phyloP scores from a whole-genome alignment of 139 green algal genomes.

The Tetraselmis chui region DNA sequence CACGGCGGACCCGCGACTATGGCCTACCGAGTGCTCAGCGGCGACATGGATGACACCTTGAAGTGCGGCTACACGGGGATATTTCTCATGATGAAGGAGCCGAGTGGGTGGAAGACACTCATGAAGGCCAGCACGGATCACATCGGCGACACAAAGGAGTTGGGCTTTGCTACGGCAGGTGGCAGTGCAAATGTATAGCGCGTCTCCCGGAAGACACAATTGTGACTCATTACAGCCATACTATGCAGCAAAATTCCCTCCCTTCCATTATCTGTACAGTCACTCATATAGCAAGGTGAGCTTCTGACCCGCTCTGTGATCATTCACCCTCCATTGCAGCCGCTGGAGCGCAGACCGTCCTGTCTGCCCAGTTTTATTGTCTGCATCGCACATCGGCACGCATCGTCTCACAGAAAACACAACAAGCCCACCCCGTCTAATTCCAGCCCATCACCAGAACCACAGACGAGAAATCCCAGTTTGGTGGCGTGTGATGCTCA shows the following conservation, averaged over 20 bases:
- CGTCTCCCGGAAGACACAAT: background rate
- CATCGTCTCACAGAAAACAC: too few species aligned
- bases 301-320: background rate
- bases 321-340: background rate
- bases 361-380: background rate
- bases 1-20: background rate
- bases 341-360: background rate
- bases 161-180: background rate
- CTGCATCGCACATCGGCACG: too few species aligned
- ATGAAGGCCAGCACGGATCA: background rate
- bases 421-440: too few species aligned
- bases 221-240: background rate
- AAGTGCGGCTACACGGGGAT: background rate
- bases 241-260: background rate
- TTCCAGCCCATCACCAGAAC: too few species aligned
- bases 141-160: background rate
- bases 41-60: background rate
- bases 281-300: background rate
- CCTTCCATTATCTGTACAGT: background rate
- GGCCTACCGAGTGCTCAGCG: background rate
- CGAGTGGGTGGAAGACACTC: background rate
- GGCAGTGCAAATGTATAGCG: background rate
- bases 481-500: too few species aligned
- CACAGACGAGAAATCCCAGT: too few species aligned
- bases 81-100: background rate